Percentiles rank a stretch among this genome's conserved stretches.
These are phyloP conservation scores for Galerina sulciceps DNA, from an alignment of 768 basidiomycete species.

Conservation along the genomic window DNA sequence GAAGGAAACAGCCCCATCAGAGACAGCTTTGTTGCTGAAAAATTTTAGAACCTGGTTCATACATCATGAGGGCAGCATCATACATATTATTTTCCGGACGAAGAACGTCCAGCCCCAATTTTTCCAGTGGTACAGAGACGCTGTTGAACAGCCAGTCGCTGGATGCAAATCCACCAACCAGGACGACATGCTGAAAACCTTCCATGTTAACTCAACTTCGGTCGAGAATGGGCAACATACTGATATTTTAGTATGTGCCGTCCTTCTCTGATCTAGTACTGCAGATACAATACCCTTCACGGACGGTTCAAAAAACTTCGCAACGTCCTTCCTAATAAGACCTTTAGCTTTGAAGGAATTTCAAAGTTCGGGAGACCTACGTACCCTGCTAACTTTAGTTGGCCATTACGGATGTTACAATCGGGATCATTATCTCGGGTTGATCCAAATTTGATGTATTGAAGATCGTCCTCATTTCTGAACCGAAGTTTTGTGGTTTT, in stretches of 20 bases:
- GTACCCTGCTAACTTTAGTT: slow-evolving; percentile 46
- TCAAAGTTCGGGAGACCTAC: slow-evolving; percentile 11
- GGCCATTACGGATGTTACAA: slow-evolving; percentile 48
- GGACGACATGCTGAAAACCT: slow-evolving; percentile 12
- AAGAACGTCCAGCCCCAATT: slow-evolving; percentile 41
- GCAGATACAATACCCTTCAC: slow-evolving; percentile 35
- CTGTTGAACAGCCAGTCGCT: slow-evolving; percentile 54
- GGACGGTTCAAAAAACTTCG: slow-evolving; percentile 38
- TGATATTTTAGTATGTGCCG: slow-evolving; percentile 27
- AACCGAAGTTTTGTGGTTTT: slow-evolving; percentile 53
- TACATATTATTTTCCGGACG: slow-evolving; percentile 59
- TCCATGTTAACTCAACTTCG: background rate
- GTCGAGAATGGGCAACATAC: slow-evolving; percentile 20
- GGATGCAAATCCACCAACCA: slow-evolving; percentile 60
- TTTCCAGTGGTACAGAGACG: slow-evolving; percentile 39
- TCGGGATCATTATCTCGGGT: slow-evolving; percentile 42
- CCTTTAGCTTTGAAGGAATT: slow-evolving; percentile 37
- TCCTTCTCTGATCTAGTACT: slow-evolving; percentile 25
- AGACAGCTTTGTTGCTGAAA: slow-evolving; percentile 25
- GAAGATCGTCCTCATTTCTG: slow-evolving; percentile 37
- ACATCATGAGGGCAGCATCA: slow-evolving; percentile 18
- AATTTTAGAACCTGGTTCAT: background rate
- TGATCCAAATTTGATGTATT: slow-evolving; percentile 55
- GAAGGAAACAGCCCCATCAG: slow-evolving; percentile 25
- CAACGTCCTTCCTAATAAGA: slow-evolving; percentile 40